Conservation (phyloP, 176 grass and related monocot genomes). For the Cymbopogon citratus region DNA sequence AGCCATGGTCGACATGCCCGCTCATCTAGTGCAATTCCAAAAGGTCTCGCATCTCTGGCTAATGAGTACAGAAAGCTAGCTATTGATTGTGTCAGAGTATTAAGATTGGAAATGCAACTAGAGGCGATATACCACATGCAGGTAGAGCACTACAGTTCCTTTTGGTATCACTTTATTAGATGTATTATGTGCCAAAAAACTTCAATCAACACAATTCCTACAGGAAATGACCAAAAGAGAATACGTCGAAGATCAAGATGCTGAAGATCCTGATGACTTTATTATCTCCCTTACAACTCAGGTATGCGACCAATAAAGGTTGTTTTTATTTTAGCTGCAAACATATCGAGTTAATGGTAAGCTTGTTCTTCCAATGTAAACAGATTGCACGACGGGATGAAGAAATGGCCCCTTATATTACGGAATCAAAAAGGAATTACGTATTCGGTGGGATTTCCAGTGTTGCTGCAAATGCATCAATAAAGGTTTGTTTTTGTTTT, state of each 20-base stretch:
- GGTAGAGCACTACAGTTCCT: constrained; percentile 35
- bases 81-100: constrained; percentile 86
- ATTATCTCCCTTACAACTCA: constrained; percentile 94
- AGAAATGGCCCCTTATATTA: constrained; percentile 87
- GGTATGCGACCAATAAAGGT: constrained; percentile 31
- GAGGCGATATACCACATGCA: constrained; percentile 95
- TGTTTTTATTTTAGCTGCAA: neutral
- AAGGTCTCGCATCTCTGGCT: constrained; percentile 70
- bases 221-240: constrained; percentile 97
- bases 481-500: constrained; percentile 61
- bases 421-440: constrained; percentile 82
- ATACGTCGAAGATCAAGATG: constrained; percentile 96
- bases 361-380: constrained; percentile 1
- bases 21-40: constrained; percentile 67
- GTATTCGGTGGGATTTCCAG: constrained; percentile 95
- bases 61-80: constrained; percentile 84
- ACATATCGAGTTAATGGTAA: neutral
- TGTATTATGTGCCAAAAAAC: constrained; percentile 22
- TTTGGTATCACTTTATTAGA: constrained; percentile 23
- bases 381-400: constrained; percentile 90
- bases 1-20: constrained; percentile 44
- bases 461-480: constrained; percentile 84
- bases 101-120: constrained; percentile 94
- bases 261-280: constrained; percentile 99
- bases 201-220: constrained; percentile 20